A percentile compares a stretch with the other conserved stretches of the same genome.
Evolutionary conservation across 495 filamentous ascomycete genomes (phyloP).

Genomic region (Penicillium lividum): DNA sequence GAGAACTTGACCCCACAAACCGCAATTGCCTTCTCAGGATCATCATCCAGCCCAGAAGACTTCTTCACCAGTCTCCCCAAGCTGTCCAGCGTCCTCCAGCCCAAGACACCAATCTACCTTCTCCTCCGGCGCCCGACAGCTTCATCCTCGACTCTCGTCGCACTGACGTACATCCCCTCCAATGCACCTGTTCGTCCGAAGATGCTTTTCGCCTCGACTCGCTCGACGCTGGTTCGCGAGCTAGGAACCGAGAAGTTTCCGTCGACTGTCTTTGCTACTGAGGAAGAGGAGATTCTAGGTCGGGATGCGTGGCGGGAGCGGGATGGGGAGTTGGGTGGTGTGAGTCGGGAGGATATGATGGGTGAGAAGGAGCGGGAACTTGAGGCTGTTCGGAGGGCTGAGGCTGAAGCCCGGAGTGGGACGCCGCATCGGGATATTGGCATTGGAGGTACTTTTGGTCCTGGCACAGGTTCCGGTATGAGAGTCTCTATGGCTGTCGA

Average conservation of each 20-base stretch:
- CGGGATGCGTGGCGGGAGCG: slow-evolving; percentile 74
- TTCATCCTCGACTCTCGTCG: slow-evolving; percentile 56
- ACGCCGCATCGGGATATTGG: slow-evolving; percentile 60
- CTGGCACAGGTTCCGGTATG: slow-evolving; percentile 54
- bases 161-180: slow-evolving; percentile 89
- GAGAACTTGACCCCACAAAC: slow-evolving; percentile 70
- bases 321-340: slow-evolving; percentile 56
- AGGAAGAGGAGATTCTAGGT: slow-evolving; percentile 66
- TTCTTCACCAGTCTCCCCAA: slow-evolving; percentile 63
- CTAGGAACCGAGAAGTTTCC: slow-evolving; percentile 89
- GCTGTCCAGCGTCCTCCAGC: slow-evolving; percentile 70
- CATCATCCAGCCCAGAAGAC: slow-evolving; percentile 43
- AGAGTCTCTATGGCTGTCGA: slow-evolving; percentile 65
- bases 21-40: slow-evolving; percentile 55
- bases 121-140: slow-evolving; percentile 70
- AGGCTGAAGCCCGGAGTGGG: slow-evolving; percentile 75
- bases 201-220: slow-evolving; percentile 91
- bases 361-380: slow-evolving; percentile 84
- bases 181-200: slow-evolving; percentile 89
- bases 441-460: slow-evolving; percentile 59
- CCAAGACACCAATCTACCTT: slow-evolving; percentile 78
- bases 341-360: slow-evolving; percentile 63
- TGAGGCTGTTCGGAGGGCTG: slow-evolving; percentile 73
- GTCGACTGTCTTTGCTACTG: slow-evolving; percentile 72
- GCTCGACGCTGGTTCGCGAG: slow-evolving; percentile 80